phyloP scores from a whole-genome alignment of 2,329 filamentous ascomycete genomes.

The Nemania sp. region DNA sequence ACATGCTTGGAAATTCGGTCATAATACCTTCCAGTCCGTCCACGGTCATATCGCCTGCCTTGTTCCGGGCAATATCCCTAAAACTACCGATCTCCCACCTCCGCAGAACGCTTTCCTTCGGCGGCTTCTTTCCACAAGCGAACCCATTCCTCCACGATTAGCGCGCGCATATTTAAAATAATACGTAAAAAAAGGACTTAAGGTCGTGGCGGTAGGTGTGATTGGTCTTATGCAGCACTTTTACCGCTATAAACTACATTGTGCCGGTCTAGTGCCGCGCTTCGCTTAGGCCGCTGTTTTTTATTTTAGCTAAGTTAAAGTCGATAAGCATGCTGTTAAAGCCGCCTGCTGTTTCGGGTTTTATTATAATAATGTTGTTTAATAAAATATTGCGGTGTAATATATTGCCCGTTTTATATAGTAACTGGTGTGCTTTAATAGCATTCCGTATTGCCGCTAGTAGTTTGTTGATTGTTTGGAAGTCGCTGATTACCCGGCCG shows the following conservation, averaged over 20 bases:
- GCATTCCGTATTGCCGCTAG: conserved; percentile 21
- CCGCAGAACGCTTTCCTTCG: background rate
- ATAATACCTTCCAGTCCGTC: conserved; percentile 1
- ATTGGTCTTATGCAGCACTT: conserved; percentile 11
- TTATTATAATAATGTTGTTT: conserved; percentile 27
- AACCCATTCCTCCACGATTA: conserved; percentile 16
- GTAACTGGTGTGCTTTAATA: conserved; percentile 25
- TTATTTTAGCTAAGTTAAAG: conserved; percentile 21
- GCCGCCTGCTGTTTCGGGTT: conserved; percentile 4
- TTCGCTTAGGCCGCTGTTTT: background rate
- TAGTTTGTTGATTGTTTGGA: conserved; percentile 16
- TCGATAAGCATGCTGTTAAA: conserved; percentile 29
- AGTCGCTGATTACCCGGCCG: conserved; percentile 9
- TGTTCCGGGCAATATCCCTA: background rate
- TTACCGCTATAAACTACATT: conserved; percentile 24
- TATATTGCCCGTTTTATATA: conserved; percentile 23
- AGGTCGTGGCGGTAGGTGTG: conserved; percentile 29
- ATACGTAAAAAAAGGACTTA: conserved; percentile 30
- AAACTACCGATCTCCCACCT: conserved; percentile 4
- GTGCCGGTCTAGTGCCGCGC: background rate
- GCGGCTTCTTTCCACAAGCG: background rate
- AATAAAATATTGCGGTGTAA: conserved; percentile 27
- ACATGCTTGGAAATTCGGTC: conserved; percentile 3
- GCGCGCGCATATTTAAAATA: conserved; percentile 21
- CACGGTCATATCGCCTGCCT: conserved; percentile 11